phyloP scores from a whole-genome alignment of 306 rosid genomes.

The Cicer chorassanicum region DNA sequence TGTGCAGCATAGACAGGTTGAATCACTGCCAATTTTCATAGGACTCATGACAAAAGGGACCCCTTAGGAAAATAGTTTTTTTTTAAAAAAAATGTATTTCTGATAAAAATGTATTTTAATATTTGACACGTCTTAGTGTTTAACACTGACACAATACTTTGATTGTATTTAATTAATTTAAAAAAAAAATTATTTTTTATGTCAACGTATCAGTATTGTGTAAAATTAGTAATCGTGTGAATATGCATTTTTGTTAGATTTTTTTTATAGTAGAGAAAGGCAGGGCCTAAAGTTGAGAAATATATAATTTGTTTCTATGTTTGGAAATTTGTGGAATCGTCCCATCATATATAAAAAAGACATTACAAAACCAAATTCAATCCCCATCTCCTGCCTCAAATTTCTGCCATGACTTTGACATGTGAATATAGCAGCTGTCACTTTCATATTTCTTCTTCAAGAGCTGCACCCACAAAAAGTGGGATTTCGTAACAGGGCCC shows the following conservation, averaged over 20 bases:
- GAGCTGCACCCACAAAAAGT: conserved; percentile 85
- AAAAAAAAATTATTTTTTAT: too few species aligned
- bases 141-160: too few species aligned
- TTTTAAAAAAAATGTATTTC: background rate
- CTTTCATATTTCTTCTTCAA: conserved; percentile 68
- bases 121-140: too few species aligned
- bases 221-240: too few species aligned
- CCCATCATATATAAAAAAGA: conserved; percentile 65
- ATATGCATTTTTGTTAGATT: too few species aligned
- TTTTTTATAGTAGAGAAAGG: conserved; percentile 55
- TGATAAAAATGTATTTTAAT: too few species aligned
- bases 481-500: conserved; percentile 65
- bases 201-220: too few species aligned
- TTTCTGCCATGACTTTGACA: conserved; percentile 59
- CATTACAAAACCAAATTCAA: conserved; percentile 26
- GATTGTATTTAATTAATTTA: too few species aligned
- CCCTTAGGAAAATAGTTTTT: conserved; percentile 56
- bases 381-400: conserved; percentile 56
- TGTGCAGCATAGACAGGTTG: background rate
- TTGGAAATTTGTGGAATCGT: conserved; percentile 67
- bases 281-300: conserved; percentile 52
- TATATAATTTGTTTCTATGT: conserved; percentile 53
- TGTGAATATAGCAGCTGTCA: conserved; percentile 66
- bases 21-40: conserved; percentile 43
- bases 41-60: conserved; percentile 49